Conservation (phyloP, 2,329 filamentous ascomycete species). For the Daldinia sp. region DNA sequence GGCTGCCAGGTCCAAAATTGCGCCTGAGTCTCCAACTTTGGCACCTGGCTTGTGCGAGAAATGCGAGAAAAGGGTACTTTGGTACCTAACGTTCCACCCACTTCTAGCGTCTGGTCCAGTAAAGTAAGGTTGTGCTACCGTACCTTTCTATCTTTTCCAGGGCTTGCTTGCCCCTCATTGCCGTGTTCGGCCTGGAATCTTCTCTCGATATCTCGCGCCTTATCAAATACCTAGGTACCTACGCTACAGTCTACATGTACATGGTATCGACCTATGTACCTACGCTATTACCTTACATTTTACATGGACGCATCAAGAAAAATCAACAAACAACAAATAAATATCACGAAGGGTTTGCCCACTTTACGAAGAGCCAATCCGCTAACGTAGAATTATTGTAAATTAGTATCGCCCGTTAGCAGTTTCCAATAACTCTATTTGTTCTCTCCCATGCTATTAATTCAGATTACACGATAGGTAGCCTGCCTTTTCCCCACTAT, state of each 20-base stretch:
- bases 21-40: conserved; percentile 38
- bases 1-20: conserved; percentile 41
- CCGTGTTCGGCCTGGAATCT: conserved; percentile 44
- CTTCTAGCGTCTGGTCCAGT: conserved; percentile 25
- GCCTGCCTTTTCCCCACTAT: conserved; percentile 42
- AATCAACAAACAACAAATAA: conserved; percentile 13
- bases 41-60: conserved; percentile 41
- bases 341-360: neutral
- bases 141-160: conserved; percentile 26
- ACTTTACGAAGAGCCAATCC: neutral
- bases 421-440: conserved; percentile 1
- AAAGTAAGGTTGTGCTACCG: conserved; percentile 18
- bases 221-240: conserved; percentile 14
- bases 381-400: conserved; percentile 5
- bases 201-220: conserved; percentile 25
- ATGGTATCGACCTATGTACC: conserved; percentile 6
- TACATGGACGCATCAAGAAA: neutral
- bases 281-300: neutral
- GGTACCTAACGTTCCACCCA: conserved; percentile 23
- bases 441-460: neutral
- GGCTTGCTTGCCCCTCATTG: conserved; percentile 42
- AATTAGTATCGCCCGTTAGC: conserved; percentile 5
- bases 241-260: conserved; percentile 1
- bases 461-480: conserved; percentile 40
- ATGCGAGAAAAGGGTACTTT: conserved; percentile 18